Base-by-base conservation (phyloP, 2,329 filamentous ascomycete genomes). In the Beauveria varroae region DNA sequence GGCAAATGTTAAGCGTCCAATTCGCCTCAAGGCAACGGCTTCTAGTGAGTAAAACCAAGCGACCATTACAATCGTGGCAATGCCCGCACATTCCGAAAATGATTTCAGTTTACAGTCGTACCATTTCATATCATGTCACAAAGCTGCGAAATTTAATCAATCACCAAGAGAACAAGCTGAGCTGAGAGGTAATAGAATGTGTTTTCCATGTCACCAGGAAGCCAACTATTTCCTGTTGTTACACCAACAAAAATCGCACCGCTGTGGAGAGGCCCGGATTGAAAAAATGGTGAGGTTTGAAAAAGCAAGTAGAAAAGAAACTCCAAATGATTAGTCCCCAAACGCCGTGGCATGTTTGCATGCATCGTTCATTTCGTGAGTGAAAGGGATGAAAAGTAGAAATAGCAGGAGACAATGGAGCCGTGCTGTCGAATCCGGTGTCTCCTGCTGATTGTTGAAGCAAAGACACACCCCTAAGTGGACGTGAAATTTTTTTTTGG, bases 291-390 rank as follows among this genome's bases (percentile, higher is more conserved):
- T 43, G 40, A 49, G 28, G 12, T 5, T 18, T 22, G 44, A 34
- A 34, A 41, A 5, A 26, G 37, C 14, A 49, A 61, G 16, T 40
- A 52, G 49, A n/a, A 41, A 9, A 54, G 41, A n/a, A 3, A 34
- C 18, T 18, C 47, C 16, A 16, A 28, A 47, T 44, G 26, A 52
- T 24, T 47, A 14, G 22, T 8, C 40, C 26, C 46, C 37, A 5
- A 61, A 61, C 59, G 52, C 59, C 59, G 26, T 50, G 10, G 34
- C 53, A 52, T 57, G 34, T 61, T 56, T 56, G 49, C 43, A n/a
- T 56, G 46, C 52, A 41, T 61, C 59, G 59, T 61, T 56, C 43
- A 53, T 37, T 44, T 61, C 59, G 52, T 61, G 7, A 57, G 24
- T 9, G 37, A 57, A 5, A 5, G 8, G 24, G 30, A 49, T 5